Evolutionary conservation across 192 early-diverging fungal genomes (phyloP).

Genomic region (Podila epicladia): DNA sequence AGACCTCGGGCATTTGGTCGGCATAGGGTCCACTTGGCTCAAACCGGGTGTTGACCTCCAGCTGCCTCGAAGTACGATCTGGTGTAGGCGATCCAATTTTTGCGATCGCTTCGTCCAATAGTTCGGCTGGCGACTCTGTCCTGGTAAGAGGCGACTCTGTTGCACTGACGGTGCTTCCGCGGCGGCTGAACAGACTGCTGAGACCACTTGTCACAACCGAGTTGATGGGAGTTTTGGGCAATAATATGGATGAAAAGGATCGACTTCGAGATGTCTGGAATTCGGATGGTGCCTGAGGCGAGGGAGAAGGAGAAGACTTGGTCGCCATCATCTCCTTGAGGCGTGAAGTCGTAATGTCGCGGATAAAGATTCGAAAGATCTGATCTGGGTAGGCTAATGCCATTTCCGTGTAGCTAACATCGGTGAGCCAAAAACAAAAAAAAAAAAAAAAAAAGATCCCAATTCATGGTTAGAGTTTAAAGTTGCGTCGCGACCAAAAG

Average conservation of each 20-base stretch:
- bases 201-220: slow-evolving; percentile 14
- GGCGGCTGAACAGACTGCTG: slow-evolving; percentile 12
- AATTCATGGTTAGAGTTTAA: background rate
- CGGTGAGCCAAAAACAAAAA: no score
- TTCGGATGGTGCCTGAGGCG: background rate
- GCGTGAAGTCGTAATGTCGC: slow-evolving; percentile 66
- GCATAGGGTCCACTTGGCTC: no score
- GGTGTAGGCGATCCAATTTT: no score
- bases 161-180: slow-evolving; percentile 3
- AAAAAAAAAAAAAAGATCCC: background rate
- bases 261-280: slow-evolving; percentile 7
- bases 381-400: slow-evolving; percentile 68
- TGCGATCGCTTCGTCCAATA: no score
- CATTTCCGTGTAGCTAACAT: slow-evolving; percentile 68
- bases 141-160: background rate
- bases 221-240: slow-evolving; percentile 4
- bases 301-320: slow-evolving; percentile 3
- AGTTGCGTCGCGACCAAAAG: background rate
- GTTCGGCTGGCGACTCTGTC: no score
- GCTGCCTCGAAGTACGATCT: no score
- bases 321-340: slow-evolving; percentile 13
- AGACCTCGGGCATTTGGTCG: background rate
- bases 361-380: slow-evolving; percentile 88
- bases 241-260: slow-evolving; percentile 16
- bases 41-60: no score